These are phyloP conservation scores for Raphanus sativus DNA, from an alignment of 345 rosid genomes.

Conservation along the genomic window DNA sequence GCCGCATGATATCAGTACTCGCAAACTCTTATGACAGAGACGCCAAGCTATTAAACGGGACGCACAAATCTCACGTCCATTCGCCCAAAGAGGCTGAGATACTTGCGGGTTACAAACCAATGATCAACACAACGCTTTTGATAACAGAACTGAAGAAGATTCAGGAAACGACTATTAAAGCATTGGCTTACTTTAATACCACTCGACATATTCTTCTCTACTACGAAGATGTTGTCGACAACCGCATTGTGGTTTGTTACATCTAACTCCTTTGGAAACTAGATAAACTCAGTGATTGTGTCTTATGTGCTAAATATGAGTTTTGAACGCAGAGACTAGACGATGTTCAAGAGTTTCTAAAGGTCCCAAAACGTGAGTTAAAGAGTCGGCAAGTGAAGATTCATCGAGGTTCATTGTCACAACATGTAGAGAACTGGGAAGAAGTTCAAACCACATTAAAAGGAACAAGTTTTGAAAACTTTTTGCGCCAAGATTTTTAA, in stretches of 20 bases:
- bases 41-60: conserved; percentile 77
- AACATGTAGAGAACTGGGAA: conserved; percentile 73
- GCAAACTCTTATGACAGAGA: conserved; percentile 90
- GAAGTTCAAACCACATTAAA: conserved; percentile 62
- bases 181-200: conserved; percentile 76
- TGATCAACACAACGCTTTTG: conserved; percentile 61
- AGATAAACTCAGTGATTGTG: not conserved
- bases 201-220: conserved; percentile 75
- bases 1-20: conserved; percentile 87
- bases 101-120: conserved; percentile 85
- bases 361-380: conserved; percentile 66
- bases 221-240: conserved; percentile 90
- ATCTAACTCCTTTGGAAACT: too few relatives aligned
- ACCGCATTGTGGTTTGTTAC: conserved; percentile 56
- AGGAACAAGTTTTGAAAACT: conserved; percentile 63
- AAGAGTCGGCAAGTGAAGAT: conserved; percentile 93
- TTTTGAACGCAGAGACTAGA: conserved; percentile 56
- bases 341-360: conserved; percentile 81
- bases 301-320: not conserved
- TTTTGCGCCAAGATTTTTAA: conserved; percentile 47
- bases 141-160: conserved; percentile 62
- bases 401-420: conserved; percentile 73
- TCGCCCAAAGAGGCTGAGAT: conserved; percentile 90
- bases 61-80: conserved; percentile 97
- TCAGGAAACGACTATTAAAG: conserved; percentile 65